Conservation (phyloP, 345 rosid genomes). For the Capsella bursapastoris region DNA sequence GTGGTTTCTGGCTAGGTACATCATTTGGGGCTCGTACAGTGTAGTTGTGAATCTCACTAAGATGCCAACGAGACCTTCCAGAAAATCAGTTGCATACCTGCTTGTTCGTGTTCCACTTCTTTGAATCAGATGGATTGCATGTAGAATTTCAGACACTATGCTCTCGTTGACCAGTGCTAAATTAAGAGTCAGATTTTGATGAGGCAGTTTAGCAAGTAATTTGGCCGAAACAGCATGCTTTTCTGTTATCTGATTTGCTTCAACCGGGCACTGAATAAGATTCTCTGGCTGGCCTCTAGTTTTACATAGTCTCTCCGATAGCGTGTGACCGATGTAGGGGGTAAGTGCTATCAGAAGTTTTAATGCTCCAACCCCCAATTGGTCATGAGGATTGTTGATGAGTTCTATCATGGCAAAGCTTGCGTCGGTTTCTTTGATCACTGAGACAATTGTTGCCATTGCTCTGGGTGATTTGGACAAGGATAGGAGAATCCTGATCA, state of each 20-base stretch:
- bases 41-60: constrained; percentile 89
- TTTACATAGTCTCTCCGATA: constrained; percentile 76
- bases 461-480: constrained; percentile 66
- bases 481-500: constrained; percentile 72
- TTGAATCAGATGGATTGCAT: constrained; percentile 59
- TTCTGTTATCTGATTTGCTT: constrained; percentile 61
- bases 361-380: constrained; percentile 66
- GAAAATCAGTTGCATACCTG: constrained; percentile 66
- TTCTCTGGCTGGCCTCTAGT: constrained; percentile 76
- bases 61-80: constrained; percentile 84
- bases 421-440: constrained; percentile 69
- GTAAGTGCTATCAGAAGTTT: constrained; percentile 69
- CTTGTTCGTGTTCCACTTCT: constrained; percentile 62
- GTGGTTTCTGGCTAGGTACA: constrained; percentile 67
- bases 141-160: constrained; percentile 60
- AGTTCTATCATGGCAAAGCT: constrained; percentile 72
- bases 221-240: constrained; percentile 74
- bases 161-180: constrained; percentile 62
- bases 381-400: constrained; percentile 74
- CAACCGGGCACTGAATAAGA: constrained; percentile 55
- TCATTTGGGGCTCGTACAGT: constrained; percentile 68
- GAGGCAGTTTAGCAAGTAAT: constrained; percentile 84
- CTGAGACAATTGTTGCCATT: constrained; percentile 57
- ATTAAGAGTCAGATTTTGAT: constrained; percentile 74
- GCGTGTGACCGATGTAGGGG: constrained; percentile 67